Conservation (phyloP, 2,329 filamentous ascomycete species). For the Myriangium duriaei region DNA sequence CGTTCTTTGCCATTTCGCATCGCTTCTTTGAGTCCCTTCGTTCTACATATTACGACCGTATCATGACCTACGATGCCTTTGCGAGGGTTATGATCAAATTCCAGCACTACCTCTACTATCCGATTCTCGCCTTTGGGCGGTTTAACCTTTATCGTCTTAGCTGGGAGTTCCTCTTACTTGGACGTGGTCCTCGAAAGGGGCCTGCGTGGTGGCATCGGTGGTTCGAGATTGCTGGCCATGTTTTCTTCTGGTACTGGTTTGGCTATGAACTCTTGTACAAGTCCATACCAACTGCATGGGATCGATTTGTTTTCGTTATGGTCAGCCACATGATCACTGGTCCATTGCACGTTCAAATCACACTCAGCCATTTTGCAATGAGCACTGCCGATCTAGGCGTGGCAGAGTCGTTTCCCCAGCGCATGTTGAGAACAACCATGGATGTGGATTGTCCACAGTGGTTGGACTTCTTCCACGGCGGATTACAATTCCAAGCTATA, state of each 20-base stretch:
- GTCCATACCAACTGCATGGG: slow-evolving; percentile 44
- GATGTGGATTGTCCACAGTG: slow-evolving; percentile 78
- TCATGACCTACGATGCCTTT: slow-evolving; percentile 49
- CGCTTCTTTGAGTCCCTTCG: slow-evolving; percentile 51
- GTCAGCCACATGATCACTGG: slow-evolving; percentile 71
- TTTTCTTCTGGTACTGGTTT: slow-evolving; percentile 55
- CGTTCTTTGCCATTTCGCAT: slow-evolving; percentile 55
- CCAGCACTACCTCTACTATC: slow-evolving; percentile 58
- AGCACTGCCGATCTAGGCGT: slow-evolving; percentile 76
- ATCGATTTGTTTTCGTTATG: slow-evolving; percentile 53
- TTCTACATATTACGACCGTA: slow-evolving; percentile 54
- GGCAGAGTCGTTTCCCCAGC: slow-evolving; percentile 76
- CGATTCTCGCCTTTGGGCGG: slow-evolving; percentile 50
- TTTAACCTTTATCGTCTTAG: slow-evolving; percentile 62
- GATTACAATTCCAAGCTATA: slow-evolving; percentile 78
- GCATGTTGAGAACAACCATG: slow-evolving; percentile 88
- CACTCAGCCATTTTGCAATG: slow-evolving; percentile 82
- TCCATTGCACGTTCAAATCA: slow-evolving; percentile 80
- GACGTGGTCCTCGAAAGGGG: slow-evolving; percentile 43
- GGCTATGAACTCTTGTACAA: slow-evolving; percentile 53
- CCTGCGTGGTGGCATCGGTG: slow-evolving; percentile 57
- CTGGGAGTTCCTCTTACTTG: slow-evolving; percentile 50
- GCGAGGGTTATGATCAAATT: slow-evolving; percentile 48
- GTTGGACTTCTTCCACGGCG: slow-evolving; percentile 83
- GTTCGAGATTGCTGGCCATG: slow-evolving; percentile 50